Percentiles rank a stretch among this genome's conserved stretches.
phyloP scores from a whole-genome alignment of 2,329 filamentous ascomycete species.

The Fusarium nygamai region DNA sequence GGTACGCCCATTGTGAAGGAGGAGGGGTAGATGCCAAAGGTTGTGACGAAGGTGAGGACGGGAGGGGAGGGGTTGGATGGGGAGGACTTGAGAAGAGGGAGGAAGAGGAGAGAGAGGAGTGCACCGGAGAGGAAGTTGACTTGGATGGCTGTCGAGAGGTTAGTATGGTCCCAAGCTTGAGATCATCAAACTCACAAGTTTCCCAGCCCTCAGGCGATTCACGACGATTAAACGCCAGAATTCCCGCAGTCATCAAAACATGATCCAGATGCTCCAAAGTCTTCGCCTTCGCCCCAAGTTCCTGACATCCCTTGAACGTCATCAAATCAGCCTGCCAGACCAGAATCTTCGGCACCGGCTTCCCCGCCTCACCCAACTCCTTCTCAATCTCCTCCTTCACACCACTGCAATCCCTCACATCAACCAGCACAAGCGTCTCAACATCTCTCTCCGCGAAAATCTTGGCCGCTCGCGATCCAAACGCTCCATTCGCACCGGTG shows the following conservation, averaged over 20 bases:
- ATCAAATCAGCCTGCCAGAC: slow-evolving; percentile 52
- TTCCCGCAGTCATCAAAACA: slow-evolving; percentile 50
- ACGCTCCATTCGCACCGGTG: slow-evolving; percentile 51
- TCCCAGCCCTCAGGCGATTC: slow-evolving; percentile 53
- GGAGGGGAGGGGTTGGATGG: slow-evolving; percentile 46
- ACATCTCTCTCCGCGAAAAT: slow-evolving; percentile 49
- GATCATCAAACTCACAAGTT: slow-evolving; percentile 42
- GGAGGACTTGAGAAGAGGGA: slow-evolving; percentile 48
- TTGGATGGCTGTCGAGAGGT: slow-evolving; percentile 43
- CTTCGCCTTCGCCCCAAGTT: slow-evolving; percentile 43
- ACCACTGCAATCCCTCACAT: slow-evolving; percentile 46
- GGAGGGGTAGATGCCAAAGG: slow-evolving; percentile 51
- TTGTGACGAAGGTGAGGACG: slow-evolving; percentile 51
- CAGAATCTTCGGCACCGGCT: slow-evolving; percentile 45
- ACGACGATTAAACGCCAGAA: slow-evolving; percentile 49
- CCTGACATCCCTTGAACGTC: slow-evolving; percentile 48
- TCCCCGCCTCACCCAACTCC: slow-evolving; percentile 40
- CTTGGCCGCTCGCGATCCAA: slow-evolving; percentile 49
- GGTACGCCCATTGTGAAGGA: slow-evolving; percentile 51
- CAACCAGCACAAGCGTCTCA: slow-evolving; percentile 49
- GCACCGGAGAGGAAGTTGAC: slow-evolving; percentile 51
- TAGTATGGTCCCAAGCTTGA: not conserved
- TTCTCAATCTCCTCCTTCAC: slow-evolving; percentile 49
- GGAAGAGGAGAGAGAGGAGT: slow-evolving; percentile 47
- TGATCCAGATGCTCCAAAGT: slow-evolving; percentile 47